Conservation (phyloP, 768 basidiomycete species). For the Boletus sp. region DNA sequence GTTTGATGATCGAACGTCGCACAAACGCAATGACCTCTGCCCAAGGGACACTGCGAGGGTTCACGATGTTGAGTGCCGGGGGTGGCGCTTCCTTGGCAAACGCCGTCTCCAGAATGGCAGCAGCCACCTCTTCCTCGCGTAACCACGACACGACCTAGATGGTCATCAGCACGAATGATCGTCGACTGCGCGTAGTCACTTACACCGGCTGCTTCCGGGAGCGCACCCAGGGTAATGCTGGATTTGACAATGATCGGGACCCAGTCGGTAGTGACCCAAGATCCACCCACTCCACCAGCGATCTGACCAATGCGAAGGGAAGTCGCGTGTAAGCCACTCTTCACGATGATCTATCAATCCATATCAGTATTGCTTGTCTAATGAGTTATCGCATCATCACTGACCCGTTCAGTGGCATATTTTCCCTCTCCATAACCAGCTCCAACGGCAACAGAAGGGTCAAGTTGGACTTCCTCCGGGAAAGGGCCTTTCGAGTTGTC, state of each 20-base stretch:
- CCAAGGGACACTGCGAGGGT: conserved; percentile 27
- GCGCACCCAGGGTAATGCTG: conserved; percentile 25
- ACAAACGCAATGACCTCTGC: too few species aligned
- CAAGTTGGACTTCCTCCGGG: conserved; percentile 35
- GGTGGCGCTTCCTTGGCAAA: conserved; percentile 16
- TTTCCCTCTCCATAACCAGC: conserved; percentile 49
- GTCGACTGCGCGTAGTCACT: conserved; percentile 5
- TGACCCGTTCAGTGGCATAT: conserved; percentile 39
- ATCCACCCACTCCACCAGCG: conserved; percentile 40
- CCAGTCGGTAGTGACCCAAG: conserved; percentile 48
- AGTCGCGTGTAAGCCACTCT: conserved; percentile 36
- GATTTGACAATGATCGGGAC: conserved; percentile 43
- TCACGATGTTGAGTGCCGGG: conserved; percentile 36
- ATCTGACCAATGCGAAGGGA: conserved; percentile 49
- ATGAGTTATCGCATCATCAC: background rate
- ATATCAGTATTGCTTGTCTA: background rate
- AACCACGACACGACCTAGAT: conserved; percentile 44
- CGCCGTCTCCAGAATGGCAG: conserved; percentile 31
- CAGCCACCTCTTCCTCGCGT: conserved; percentile 39
- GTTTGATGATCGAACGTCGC: too few species aligned
- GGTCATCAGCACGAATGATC: background rate
- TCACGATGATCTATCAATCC: conserved; percentile 34
- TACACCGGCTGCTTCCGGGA: conserved; percentile 35
- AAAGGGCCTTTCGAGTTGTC: conserved; percentile 27
- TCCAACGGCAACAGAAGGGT: conserved; percentile 35